These are phyloP conservation scores for Digitaria exilis DNA, from an alignment of 202 grass and related monocot species.

Conservation along the genomic window DNA sequence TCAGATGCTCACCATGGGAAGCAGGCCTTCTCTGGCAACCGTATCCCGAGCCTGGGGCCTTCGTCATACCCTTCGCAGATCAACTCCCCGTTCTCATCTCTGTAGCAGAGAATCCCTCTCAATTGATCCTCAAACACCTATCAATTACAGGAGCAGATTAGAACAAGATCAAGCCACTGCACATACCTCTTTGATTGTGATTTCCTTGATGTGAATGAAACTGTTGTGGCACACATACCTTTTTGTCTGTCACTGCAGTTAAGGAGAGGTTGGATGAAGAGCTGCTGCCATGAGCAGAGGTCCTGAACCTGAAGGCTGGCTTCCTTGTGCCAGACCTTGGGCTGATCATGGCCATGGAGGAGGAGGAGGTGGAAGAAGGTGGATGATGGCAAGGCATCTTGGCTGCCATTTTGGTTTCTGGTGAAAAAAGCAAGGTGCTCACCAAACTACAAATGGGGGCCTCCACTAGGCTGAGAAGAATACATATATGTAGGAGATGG, in stretches of 20 bases:
- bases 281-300: conserved; percentile 37
- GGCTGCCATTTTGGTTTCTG: conserved; percentile 42
- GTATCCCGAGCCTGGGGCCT: conserved; percentile 59
- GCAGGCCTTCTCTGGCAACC: conserved; percentile 45
- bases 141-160: background rate
- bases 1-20: conserved; percentile 49
- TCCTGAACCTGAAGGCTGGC: conserved; percentile 23
- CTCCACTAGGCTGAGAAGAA: conserved; percentile 14
- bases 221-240: conserved; percentile 3
- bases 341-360: background rate
- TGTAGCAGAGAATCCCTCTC: conserved; percentile 84
- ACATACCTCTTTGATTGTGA: background rate
- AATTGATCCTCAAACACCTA: conserved; percentile 85
- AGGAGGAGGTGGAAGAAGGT: conserved; percentile 24
- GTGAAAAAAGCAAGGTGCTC: background rate
- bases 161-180: background rate
- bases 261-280: conserved; percentile 25
- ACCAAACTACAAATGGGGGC: background rate
- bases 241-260: conserved; percentile 22
- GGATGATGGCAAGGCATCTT: conserved; percentile 5
- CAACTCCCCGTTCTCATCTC: conserved; percentile 73
- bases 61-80: conserved; percentile 93
- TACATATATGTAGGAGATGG: conserved; percentile 4
- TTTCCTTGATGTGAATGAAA: background rate
- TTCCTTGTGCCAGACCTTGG: conserved; percentile 22